Base-by-base conservation (phyloP, 2,329 filamentous ascomycete species). In the Monosporascus ibericus region DNA sequence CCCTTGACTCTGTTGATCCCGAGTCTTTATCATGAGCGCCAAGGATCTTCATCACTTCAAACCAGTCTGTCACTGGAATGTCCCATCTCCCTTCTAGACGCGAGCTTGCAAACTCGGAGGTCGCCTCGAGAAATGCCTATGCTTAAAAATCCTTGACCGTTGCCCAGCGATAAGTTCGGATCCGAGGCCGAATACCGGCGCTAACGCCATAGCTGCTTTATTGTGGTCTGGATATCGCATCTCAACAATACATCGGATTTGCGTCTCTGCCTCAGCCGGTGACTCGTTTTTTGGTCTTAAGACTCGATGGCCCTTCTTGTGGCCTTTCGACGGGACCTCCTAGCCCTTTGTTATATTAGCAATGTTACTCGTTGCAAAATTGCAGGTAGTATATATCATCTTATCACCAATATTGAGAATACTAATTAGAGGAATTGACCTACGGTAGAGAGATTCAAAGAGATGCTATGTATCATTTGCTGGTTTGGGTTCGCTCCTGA, bases 101-200 rank as follows among this genome's bases (percentile, higher is more conserved):
- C 3, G 9, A 8, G 0, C 46, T n/a, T 3, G 44, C 27, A 36
- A 65, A 67, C 20, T 62, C 57, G 17, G 15, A 15, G 34, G 62
- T 53, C 2, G 56, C 44, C 8, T 52, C 52, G 2, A 17, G 8
- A 6, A 62, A 44, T 2, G 48, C 56, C 9, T 55, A 25, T 60
- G 56, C 20, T 18, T 50, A 37, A 65, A 63, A 4, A 65, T 22
- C 52, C 46, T 24, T 63, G 55, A 6, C 15, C 57, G 50, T 9
- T 50, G 40, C 6, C 50, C 50, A 3, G 58, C 60, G 4, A 65
- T 5, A 6, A 55, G 48, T 14, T 49, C 48, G 2, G 51, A 38
- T 1, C 62, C 60, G 14, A 67, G 55, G 1, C 62, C 60, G 24
- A 55, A 63, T 25, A 64, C 48, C 1, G 57, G 57, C 3, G 61